These are phyloP conservation scores for Alternaria tenuissima DNA, from an alignment of 2,329 filamentous ascomycete genomes.

Conservation along the genomic window DNA sequence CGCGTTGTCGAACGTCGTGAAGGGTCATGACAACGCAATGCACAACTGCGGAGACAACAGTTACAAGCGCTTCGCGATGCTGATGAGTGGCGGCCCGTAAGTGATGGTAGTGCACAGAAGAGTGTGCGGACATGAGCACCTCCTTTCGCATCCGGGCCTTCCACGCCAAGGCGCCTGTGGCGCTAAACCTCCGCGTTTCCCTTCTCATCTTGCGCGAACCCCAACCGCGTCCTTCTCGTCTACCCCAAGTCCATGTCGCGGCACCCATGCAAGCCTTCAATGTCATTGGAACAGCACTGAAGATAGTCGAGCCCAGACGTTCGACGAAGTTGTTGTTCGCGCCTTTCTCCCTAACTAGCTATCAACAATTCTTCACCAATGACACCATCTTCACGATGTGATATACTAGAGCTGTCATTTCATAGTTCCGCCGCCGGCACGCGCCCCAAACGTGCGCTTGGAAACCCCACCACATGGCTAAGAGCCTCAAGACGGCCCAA, in stretches of 20 bases:
- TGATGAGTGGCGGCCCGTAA: not conserved
- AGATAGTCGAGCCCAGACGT: not conserved
- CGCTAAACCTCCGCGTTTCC: not conserved
- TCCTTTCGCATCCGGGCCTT: conserved; percentile 2
- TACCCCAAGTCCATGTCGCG: not conserved
- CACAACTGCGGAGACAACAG: not conserved
- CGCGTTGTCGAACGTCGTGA: not conserved
- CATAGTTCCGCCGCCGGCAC: not conserved
- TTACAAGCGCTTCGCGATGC: not conserved
- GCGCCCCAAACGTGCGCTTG: not conserved
- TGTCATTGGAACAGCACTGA: not conserved
- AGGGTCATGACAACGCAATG: not conserved
- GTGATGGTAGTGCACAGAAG: not conserved
- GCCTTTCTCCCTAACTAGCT: not conserved
- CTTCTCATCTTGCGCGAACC: not conserved
- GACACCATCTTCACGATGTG: not conserved
- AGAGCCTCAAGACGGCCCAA: conserved; percentile 12
- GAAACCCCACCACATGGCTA: conserved; percentile 2
- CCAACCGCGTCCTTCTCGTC: not conserved
- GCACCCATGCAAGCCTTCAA: not conserved
- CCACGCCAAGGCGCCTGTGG: conserved; percentile 13
- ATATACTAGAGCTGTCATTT: not conserved
- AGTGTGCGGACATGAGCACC: not conserved
- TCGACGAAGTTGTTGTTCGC: not conserved
- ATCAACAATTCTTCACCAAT: not conserved